These are phyloP conservation scores for Sphaerostilbella broomeana DNA, from an alignment of 2,329 filamentous ascomycete genomes.

Conservation along the genomic window DNA sequence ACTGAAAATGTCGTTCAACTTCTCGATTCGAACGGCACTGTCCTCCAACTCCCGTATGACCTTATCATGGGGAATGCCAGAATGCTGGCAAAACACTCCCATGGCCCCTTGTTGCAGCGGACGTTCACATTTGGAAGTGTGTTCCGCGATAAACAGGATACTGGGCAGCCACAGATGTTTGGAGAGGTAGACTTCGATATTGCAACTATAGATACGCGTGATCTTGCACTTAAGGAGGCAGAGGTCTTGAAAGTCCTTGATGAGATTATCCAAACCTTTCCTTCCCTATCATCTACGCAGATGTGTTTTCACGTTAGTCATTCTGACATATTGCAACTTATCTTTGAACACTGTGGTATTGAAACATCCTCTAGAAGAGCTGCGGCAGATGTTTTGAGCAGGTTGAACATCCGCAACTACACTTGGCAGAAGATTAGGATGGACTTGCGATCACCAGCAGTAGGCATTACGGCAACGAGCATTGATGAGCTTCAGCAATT, in stretches of 20 bases:
- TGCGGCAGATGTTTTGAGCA: conserved; percentile 79
- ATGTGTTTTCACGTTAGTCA: conserved; percentile 93
- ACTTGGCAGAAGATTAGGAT: conserved; percentile 78
- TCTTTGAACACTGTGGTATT: conserved; percentile 88
- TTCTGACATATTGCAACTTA: conserved; percentile 73
- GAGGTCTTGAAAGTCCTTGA: conserved; percentile 92
- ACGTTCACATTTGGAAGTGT: conserved; percentile 85
- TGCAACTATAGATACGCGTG: conserved; percentile 71
- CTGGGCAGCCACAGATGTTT: conserved; percentile 74
- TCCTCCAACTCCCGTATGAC: conserved; percentile 91
- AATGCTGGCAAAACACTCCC: conserved; percentile 64
- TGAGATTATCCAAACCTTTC: conserved; percentile 78
- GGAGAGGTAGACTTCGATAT: conserved; percentile 96
- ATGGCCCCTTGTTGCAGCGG: conserved; percentile 58
- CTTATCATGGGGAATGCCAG: conserved; percentile 84
- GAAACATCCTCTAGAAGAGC: conserved; percentile 58
- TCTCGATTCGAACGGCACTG: conserved; percentile 75
- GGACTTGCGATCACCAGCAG: conserved; percentile 71
- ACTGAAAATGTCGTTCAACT: conserved; percentile 66
- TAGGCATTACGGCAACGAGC: conserved; percentile 81
- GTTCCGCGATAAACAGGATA: conserved; percentile 71
- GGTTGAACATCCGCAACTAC: conserved; percentile 72
- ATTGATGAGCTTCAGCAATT: conserved; percentile 86
- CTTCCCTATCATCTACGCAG: conserved; percentile 59
- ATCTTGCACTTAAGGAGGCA: conserved; percentile 83